These are phyloP conservation scores for Euryodendron excelsum DNA, from an alignment of 148 eudicot species.

Conservation along the genomic window DNA sequence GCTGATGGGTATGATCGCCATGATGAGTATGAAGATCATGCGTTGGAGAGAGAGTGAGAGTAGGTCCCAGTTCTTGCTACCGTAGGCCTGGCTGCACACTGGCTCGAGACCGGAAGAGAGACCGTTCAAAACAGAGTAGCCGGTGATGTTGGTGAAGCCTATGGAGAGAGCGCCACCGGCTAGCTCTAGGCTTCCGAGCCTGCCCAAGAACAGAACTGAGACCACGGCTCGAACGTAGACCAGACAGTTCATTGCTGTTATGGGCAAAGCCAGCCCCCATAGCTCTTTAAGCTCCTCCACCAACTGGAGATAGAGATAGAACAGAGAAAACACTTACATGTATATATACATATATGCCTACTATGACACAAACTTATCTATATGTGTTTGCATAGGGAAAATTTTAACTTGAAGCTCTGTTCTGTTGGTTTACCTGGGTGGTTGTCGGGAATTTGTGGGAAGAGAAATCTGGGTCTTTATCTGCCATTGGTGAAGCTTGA, in stretches of 20 bases:
- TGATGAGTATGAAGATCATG: constrained; percentile 70
- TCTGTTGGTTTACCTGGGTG: constrained; percentile 46
- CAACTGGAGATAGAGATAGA: constrained; percentile 33
- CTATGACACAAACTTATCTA: too few species aligned
- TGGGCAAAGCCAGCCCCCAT: constrained; percentile 82
- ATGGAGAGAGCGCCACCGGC: constrained; percentile 95
- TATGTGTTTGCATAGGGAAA: background rate
- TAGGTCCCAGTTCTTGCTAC: constrained; percentile 58
- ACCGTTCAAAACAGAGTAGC: constrained; percentile 85
- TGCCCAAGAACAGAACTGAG: constrained; percentile 78
- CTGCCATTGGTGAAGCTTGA: constrained; percentile 32
- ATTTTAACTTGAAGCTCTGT: background rate
- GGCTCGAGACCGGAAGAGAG: constrained; percentile 89
- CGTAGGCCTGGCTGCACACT: constrained; percentile 78
- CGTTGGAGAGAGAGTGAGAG: constrained; percentile 61
- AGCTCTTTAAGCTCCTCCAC: constrained; percentile 74
- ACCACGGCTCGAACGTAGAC: constrained; percentile 72
- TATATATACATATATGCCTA: background rate
- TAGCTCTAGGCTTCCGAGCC: constrained; percentile 74
- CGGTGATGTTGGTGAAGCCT: constrained; percentile 94
- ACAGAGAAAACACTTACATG: background rate
- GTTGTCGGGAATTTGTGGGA: constrained; percentile 68
- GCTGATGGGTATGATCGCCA: constrained; percentile 65
- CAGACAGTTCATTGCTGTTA: constrained; percentile 78
- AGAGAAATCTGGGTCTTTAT: constrained; percentile 48